Conservation (phyloP, 768 basidiomycete genomes). For the Xerocomus brunneocitrinus region DNA sequence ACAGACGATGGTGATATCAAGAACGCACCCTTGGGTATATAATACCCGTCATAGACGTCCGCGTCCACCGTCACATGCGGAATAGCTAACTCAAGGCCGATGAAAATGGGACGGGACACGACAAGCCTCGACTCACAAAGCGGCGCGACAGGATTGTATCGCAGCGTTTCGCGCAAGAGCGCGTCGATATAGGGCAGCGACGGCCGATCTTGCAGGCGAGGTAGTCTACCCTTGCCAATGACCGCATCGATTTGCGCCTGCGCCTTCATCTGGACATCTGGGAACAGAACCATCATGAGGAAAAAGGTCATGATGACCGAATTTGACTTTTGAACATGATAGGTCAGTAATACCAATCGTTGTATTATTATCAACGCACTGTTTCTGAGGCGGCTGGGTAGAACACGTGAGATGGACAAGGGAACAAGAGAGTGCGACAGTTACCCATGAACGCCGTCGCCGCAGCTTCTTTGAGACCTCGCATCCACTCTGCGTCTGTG, state of each 20-base stretch:
- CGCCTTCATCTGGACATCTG: slow-evolving; percentile 10
- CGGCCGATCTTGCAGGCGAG: slow-evolving; percentile 8
- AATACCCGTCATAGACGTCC: slow-evolving; percentile 40
- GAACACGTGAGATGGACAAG: background rate
- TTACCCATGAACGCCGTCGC: slow-evolving; percentile 13
- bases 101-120: background rate
- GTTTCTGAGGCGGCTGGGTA: slow-evolving; percentile 12
- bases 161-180: slow-evolving; percentile 10
- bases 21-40: slow-evolving; percentile 40
- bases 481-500: slow-evolving; percentile 2
- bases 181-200: slow-evolving; percentile 13
- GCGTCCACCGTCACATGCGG: slow-evolving; percentile 32
- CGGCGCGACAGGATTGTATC: slow-evolving; percentile 5
- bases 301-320: slow-evolving; percentile 18
- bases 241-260: slow-evolving; percentile 11
- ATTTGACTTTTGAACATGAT: slow-evolving; percentile 5
- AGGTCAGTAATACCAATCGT: background rate
- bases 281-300: slow-evolving; percentile 9
- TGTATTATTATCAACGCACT: slow-evolving; percentile 5
- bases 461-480: slow-evolving; percentile 9
- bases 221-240: slow-evolving; percentile 3
- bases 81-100: slow-evolving; percentile 10
- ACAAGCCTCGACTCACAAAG: slow-evolving; percentile 4
- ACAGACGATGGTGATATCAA: background rate
- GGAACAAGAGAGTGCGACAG: background rate